These are phyloP conservation scores for Nematocida minor DNA, from an alignment of 371 early-diverging fungal genomes.

Conservation along the genomic window DNA sequence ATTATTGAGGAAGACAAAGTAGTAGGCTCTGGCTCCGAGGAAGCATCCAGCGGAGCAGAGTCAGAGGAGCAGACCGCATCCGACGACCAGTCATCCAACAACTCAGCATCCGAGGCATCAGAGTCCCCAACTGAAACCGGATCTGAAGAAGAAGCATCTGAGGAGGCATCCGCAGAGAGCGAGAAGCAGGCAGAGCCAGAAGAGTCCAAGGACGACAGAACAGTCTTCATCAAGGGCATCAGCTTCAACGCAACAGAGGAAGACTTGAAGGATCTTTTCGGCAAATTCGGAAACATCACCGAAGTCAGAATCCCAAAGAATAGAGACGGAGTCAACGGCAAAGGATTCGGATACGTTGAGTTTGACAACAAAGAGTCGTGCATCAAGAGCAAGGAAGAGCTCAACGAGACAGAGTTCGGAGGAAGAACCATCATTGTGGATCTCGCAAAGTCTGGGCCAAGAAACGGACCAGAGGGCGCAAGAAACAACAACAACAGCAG, in stretches of 20 bases:
- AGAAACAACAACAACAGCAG: neutral
- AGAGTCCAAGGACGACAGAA: conserved; percentile 53
- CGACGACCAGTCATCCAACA: conserved; percentile 9
- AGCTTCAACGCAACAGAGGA: conserved; percentile 55
- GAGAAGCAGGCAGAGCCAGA: conserved; percentile 30
- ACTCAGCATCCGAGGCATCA: neutral
- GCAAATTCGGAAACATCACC: conserved; percentile 57
- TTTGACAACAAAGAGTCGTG: conserved; percentile 58
- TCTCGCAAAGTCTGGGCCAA: conserved; percentile 11
- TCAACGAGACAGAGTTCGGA: conserved; percentile 52
- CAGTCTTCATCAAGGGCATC: conserved; percentile 64
- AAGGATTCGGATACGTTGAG: conserved; percentile 65
- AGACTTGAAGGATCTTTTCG: conserved; percentile 59
- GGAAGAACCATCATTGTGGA: conserved; percentile 41
- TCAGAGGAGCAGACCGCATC: conserved; percentile 37
- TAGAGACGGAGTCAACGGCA: conserved; percentile 52
- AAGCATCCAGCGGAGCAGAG: neutral
- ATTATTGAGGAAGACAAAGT: conserved; percentile 4
- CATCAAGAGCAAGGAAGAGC: conserved; percentile 52
- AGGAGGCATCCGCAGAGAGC: neutral
- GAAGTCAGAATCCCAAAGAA: conserved; percentile 61
- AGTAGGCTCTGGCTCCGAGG: neutral
- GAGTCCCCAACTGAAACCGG: conserved; percentile 18
- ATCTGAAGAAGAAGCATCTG: conserved; percentile 21
- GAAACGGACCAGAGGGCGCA: neutral